Conservation (phyloP, 345 rosid species). For the Eucalyptus tenuipes region DNA sequence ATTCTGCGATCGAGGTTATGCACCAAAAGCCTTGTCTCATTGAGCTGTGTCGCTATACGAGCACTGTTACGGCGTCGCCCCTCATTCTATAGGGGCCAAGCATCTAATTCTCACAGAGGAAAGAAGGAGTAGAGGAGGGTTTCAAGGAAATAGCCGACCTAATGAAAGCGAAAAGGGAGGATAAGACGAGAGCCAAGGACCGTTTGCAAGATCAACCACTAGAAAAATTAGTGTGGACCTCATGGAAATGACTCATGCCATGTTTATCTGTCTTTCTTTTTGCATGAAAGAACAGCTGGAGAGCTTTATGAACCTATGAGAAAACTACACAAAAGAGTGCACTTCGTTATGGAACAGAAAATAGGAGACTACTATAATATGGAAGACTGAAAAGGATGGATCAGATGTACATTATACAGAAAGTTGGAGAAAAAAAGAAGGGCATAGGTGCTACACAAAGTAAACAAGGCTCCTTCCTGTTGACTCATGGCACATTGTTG, state of each 20-base stretch:
- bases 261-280: neutral
- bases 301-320: neutral
- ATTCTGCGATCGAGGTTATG: neutral
- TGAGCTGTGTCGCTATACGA: neutral
- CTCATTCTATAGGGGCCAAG: fast-evolving
- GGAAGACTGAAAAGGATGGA: neutral
- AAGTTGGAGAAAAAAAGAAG: neutral
- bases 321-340: neutral
- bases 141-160: neutral
- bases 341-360: neutral
- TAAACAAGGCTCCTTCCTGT: neutral
- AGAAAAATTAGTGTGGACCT: neutral
- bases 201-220: neutral
- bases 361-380: neutral
- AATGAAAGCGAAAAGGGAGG: neutral
- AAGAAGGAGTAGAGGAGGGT: neutral
- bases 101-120: neutral
- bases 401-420: neutral
- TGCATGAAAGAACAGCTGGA: neutral
- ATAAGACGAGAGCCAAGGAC: neutral
- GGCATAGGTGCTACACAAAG: neutral
- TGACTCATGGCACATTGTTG: neutral
- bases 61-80: neutral
- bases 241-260: neutral
- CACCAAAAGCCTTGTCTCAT: neutral